Conservation (phyloP, 139 green algal species). For the Coelastrella sp. region DNA sequence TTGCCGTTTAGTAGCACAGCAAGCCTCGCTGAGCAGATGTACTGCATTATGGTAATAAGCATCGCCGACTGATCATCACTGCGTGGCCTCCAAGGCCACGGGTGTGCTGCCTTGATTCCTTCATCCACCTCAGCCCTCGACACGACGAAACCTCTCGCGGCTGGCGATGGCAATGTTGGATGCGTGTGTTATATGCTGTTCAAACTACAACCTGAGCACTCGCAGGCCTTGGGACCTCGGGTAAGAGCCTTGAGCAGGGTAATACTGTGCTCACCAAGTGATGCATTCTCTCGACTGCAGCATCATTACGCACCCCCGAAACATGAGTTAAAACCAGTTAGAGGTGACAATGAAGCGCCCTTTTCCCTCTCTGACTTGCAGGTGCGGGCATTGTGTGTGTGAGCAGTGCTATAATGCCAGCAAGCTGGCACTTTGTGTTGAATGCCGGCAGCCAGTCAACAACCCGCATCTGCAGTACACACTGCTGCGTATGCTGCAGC, state of each 20-base stretch:
- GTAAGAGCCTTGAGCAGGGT: not conserved
- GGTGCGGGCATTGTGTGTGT: conserved; percentile 26
- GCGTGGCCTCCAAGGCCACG: no score
- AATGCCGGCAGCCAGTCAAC: conserved; percentile 12
- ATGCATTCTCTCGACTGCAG: no score
- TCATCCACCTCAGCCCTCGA: not conserved
- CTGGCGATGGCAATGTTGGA: no score
- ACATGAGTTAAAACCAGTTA: no score
- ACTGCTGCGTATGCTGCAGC: conserved; percentile 26
- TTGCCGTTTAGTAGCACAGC: not conserved
- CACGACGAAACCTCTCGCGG: not conserved
- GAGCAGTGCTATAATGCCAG: conserved; percentile 35
- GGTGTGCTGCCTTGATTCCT: not conserved
- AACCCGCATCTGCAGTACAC: conserved; percentile 37
- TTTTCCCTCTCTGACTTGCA: not conserved
- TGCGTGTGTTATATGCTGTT: conserved; percentile 26
- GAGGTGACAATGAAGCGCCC: no score
- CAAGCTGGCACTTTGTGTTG: conserved; percentile 14
- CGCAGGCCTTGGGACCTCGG: conserved; percentile 20
- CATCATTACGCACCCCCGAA: no score
- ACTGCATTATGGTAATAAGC: not conserved
- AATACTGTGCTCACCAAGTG: not conserved
- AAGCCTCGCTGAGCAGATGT: not conserved
- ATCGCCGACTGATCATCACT: no score
- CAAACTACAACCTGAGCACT: conserved; percentile 10